Evolutionary conservation across 441 rosid genomes (phyloP).

Genomic region (Gossypium schwendimanii): DNA sequence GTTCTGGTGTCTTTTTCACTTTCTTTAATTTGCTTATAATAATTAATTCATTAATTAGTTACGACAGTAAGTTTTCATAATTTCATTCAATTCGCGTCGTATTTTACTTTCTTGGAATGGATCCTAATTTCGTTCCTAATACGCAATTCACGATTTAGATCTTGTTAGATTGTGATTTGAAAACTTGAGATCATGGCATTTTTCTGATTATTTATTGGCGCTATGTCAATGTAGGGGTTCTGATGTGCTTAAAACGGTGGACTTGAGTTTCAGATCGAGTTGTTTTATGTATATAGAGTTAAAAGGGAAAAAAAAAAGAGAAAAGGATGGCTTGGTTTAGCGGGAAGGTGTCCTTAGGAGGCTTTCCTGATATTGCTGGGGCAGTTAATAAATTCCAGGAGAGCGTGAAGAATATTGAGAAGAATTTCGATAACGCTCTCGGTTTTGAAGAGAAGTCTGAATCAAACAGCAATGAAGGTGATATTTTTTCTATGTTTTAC

Average conservation of each 20-base stretch:
- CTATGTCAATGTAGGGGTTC: slow-evolving; percentile 26
- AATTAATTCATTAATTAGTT: neutral
- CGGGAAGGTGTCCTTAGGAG: slow-evolving; percentile 73
- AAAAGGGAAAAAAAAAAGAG: neutral
- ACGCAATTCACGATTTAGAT: neutral
- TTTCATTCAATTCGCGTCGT: neutral
- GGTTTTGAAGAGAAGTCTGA: slow-evolving; percentile 78
- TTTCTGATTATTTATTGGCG: neutral
- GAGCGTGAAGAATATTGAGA: slow-evolving; percentile 97
- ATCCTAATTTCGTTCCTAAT: neutral
- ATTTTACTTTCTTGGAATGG: neutral
- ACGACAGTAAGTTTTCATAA: neutral
- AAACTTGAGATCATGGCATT: slow-evolving; percentile 3
- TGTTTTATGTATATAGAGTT: slow-evolving; percentile 8
- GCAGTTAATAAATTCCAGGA: slow-evolving; percentile 94
- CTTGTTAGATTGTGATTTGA: slow-evolving; percentile 6
- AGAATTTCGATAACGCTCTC: slow-evolving; percentile 90
- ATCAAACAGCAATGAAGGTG: slow-evolving; percentile 51
- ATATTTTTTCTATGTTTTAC: neutral
- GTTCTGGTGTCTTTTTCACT: slow-evolving; percentile 12
- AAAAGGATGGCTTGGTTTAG: slow-evolving; percentile 97
- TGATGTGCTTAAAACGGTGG: slow-evolving; percentile 31
- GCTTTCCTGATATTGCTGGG: slow-evolving; percentile 94
- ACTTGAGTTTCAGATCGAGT: slow-evolving; percentile 19
- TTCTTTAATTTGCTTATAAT: neutral